Evolutionary conservation across 202 grass and related monocot species (phyloP).

Genomic region (Saccharum hybrid): DNA sequence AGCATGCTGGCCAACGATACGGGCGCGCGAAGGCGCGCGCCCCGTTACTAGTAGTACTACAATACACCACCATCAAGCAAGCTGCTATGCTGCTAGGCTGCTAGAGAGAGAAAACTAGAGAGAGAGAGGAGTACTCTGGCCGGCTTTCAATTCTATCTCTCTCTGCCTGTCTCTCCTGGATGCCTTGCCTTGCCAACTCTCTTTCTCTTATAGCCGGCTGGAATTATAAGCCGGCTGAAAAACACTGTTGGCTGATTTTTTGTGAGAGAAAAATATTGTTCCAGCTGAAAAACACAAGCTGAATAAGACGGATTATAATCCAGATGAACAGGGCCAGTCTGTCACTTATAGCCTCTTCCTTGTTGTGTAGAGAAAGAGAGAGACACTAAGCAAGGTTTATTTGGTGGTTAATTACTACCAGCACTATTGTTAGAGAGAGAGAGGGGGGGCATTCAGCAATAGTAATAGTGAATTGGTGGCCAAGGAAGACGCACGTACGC

Average conservation of each 20-base stretch:
- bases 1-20: no score
- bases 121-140: constrained; percentile 26
- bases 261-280: no score
- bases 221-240: no score
- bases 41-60: constrained; percentile 34
- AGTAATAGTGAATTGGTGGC: constrained; percentile 43
- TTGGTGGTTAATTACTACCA: constrained; percentile 47
- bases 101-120: constrained; percentile 22
- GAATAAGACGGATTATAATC: no score
- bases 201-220: background rate
- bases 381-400: background rate
- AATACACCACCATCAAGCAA: constrained; percentile 25
- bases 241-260: no score
- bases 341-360: background rate
- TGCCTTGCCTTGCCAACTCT: constrained; percentile 41
- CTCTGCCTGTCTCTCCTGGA: constrained; percentile 22
- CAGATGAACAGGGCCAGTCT: background rate
- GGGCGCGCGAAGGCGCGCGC: no score
- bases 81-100: background rate
- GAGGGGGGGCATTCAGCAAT: background rate
- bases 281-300: no score
- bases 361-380: constrained; percentile 42
- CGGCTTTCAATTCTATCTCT: constrained; percentile 16
- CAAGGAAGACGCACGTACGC: constrained; percentile 31
- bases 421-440: constrained; percentile 51